These are phyloP conservation scores for Trametes sanguinea DNA, from an alignment of 768 basidiomycete genomes.

Conservation along the genomic window DNA sequence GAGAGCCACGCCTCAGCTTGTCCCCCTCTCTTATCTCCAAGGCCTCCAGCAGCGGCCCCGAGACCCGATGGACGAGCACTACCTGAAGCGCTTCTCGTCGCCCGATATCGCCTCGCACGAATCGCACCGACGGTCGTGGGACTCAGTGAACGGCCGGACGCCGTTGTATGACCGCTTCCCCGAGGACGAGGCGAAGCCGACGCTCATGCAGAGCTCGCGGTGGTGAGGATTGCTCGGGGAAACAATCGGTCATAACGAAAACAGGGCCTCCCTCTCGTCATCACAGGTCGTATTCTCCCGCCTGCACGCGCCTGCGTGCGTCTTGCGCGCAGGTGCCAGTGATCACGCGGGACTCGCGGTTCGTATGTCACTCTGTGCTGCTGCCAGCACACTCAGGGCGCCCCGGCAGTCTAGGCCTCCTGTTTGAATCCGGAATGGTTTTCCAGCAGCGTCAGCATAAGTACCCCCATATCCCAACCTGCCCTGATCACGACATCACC, in stretches of 20 bases:
- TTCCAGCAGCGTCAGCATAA: neutral
- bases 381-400: neutral
- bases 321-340: neutral
- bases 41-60: conserved; percentile 51
- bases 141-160: neutral
- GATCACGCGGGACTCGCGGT: neutral
- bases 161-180: conserved; percentile 11
- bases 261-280: conserved; percentile 4
- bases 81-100: conserved; percentile 53
- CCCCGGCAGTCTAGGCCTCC: neutral
- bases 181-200: conserved; percentile 23
- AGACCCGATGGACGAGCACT: conserved; percentile 65
- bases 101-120: conserved; percentile 18
- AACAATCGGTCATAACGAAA: neutral
- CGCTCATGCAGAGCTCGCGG: conserved; percentile 16
- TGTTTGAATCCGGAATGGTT: neutral
- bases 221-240: conserved; percentile 14
- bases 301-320: neutral
- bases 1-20: conserved; percentile 38
- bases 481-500: neutral
- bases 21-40: conserved; percentile 66
- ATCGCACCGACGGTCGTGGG: conserved; percentile 13
- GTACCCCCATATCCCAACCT: too few relatives aligned
- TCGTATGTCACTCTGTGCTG: neutral
- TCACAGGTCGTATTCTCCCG: neutral